Evolutionary conservation across 768 basidiomycete species (phyloP).

Genomic region (Ramaria rubella): DNA sequence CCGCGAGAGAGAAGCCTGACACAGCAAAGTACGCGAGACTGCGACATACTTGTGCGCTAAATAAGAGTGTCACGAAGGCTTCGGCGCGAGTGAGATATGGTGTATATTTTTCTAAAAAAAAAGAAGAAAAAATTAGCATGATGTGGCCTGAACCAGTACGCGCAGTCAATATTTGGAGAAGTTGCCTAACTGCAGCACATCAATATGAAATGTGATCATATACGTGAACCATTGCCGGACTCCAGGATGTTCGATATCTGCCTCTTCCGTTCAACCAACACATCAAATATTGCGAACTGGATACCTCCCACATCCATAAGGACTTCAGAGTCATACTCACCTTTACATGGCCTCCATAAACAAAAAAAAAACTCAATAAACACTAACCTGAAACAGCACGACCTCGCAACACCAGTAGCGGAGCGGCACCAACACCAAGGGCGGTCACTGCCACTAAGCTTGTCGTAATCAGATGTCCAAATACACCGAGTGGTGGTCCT

Average conservation of each 20-base stretch:
- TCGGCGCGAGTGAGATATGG: conserved; percentile 46
- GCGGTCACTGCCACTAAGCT: conserved; percentile 33
- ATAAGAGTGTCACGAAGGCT: conserved; percentile 38
- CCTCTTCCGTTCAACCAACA: too few species aligned
- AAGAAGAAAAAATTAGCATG: neutral
- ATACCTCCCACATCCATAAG: too few species aligned
- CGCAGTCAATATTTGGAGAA: neutral
- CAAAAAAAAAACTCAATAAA: neutral
- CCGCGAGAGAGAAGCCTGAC: conserved; percentile 40
- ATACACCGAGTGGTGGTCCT: conserved; percentile 28
- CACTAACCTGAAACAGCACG: conserved; percentile 50
- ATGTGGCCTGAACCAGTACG: neutral
- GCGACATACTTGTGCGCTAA: conserved; percentile 41
- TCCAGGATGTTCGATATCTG: too few species aligned
- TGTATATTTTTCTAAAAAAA: conserved; percentile 38
- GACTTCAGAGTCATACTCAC: neutral
- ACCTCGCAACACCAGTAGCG: conserved; percentile 53
- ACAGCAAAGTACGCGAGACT: conserved; percentile 40
- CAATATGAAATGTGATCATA: too few species aligned
- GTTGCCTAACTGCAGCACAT: neutral
- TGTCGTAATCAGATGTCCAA: conserved; percentile 31
- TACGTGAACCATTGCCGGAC: too few species aligned
- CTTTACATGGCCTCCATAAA: neutral
- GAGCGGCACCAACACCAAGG: conserved; percentile 52
- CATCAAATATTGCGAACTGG: too few species aligned